A percentile compares a stretch with the other conserved stretches of the same genome.
Conservation (phyloP, 2,329 filamentous ascomycete genomes). For the Fusarium falciforme region DNA sequence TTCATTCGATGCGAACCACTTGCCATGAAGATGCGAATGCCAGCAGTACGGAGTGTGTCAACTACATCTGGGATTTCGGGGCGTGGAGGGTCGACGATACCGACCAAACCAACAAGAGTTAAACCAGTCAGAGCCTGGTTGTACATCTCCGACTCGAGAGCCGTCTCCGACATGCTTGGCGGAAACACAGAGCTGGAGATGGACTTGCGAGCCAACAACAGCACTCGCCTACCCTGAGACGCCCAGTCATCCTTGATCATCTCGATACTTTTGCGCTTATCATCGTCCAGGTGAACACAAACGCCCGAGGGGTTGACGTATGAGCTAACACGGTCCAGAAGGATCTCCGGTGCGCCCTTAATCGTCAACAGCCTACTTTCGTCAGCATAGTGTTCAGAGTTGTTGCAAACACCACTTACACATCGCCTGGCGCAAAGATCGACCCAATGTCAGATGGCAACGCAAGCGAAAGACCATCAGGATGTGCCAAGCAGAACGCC, state of each 20-base stretch:
- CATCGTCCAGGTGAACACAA: slow-evolving; percentile 58
- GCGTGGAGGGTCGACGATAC: slow-evolving; percentile 82
- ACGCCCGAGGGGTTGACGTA: slow-evolving; percentile 68
- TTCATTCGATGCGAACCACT: not conserved
- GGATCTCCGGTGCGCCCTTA: slow-evolving; percentile 81
- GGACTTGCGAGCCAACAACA: slow-evolving; percentile 73
- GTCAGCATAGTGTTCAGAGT: not conserved
- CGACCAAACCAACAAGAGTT: slow-evolving; percentile 78
- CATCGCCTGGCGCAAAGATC: slow-evolving; percentile 3
- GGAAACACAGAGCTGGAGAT: slow-evolving; percentile 56
- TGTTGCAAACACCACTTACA: not conserved
- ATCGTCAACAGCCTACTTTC: slow-evolving; percentile 70
- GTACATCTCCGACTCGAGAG: slow-evolving; percentile 63
- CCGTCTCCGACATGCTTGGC: slow-evolving; percentile 54
- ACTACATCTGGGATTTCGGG: slow-evolving; percentile 77
- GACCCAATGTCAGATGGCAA: slow-evolving; percentile 17
- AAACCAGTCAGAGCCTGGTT: slow-evolving; percentile 67
- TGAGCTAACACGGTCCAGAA: slow-evolving; percentile 71
- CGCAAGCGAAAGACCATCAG: slow-evolving; percentile 51
- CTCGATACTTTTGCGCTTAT: slow-evolving; percentile 62
- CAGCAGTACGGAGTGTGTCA: slow-evolving; percentile 73
- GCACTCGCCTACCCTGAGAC: slow-evolving; percentile 73
- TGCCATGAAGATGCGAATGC: slow-evolving; percentile 83
- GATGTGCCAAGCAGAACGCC: slow-evolving; percentile 61
- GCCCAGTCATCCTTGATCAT: slow-evolving; percentile 76